Percentiles rank a stretch among this genome's conserved stretches.
Conservation (phyloP, 106 monocot genomes). For the Dioscorea zingiberensis region DNA sequence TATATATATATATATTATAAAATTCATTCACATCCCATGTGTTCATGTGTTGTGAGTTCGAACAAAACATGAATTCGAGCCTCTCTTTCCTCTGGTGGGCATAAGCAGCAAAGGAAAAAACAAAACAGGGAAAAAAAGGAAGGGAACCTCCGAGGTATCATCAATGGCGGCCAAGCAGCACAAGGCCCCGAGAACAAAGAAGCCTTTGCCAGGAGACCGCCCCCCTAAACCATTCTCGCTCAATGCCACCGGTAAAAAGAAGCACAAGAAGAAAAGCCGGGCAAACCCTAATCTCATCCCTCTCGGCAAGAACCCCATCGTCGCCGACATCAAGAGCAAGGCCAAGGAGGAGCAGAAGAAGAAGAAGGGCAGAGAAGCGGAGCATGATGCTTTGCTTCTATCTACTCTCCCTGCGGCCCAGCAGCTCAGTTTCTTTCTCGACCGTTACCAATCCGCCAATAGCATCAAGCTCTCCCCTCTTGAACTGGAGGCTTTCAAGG, state of each 20-base stretch:
- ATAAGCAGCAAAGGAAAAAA: too few species aligned
- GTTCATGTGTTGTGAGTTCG: too few species aligned
- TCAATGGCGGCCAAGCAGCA: conserved; percentile 9
- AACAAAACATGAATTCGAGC: too few species aligned
- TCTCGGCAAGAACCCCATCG: conserved; percentile 20
- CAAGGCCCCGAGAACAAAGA: conserved; percentile 5
- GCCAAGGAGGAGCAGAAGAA: conserved; percentile 5
- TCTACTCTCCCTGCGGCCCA: conserved; percentile 28
- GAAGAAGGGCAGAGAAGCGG: conserved; percentile 1
- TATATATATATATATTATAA: too few species aligned
- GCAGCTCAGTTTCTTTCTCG: conserved; percentile 38
- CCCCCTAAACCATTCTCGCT: not conserved
- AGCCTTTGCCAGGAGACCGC: not conserved
- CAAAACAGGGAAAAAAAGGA: too few species aligned
- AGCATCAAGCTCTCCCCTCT: conserved; percentile 36
- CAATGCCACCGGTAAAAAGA: conserved; percentile 2
- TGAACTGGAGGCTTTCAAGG: conserved; percentile 40
- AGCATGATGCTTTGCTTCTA: conserved; percentile 2
- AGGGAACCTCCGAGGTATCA: not conserved
- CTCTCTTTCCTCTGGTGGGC: too few species aligned
- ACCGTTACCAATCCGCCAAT: conserved; percentile 26
- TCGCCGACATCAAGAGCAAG: conserved; percentile 5
- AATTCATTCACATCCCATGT: too few species aligned
- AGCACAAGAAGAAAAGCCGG: not conserved
- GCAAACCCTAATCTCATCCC: conserved; percentile 40